Conservation (phyloP, 2,329 filamentous ascomycete genomes). For the Aspergillus sp. region DNA sequence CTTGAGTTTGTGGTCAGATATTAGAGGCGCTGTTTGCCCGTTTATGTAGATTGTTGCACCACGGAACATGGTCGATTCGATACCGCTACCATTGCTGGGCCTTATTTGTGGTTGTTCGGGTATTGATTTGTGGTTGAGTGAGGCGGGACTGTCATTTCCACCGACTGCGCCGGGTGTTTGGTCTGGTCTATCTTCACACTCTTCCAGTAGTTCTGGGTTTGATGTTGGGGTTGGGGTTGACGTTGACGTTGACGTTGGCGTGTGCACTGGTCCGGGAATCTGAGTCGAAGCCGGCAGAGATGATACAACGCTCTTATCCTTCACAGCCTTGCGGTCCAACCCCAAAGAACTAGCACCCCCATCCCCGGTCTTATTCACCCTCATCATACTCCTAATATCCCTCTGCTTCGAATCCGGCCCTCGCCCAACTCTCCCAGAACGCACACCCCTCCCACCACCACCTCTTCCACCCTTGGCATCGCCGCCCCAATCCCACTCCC, state of each 20-base stretch:
- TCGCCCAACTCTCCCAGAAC: neutral
- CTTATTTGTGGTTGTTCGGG: neutral
- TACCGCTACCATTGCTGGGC: neutral
- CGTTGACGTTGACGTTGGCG: too few relatives aligned
- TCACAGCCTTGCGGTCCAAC: too few relatives aligned
- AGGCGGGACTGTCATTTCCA: neutral
- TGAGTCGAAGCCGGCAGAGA: too few relatives aligned
- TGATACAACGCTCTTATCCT: too few relatives aligned
- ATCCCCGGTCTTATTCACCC: slow-evolving; percentile 9
- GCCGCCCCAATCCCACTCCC: slow-evolving; percentile 10
- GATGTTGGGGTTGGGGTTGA: neutral
- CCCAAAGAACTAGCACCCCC: neutral
- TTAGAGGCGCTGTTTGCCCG: slow-evolving; percentile 74
- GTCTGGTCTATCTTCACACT: neutral
- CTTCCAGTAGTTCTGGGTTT: neutral
- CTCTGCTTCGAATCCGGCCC: slow-evolving; percentile 22
- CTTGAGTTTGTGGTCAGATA: slow-evolving; percentile 87
- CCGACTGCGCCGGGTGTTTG: neutral
- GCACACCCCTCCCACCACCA: neutral
- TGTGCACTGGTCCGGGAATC: neutral
- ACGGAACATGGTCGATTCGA: slow-evolving; percentile 58
- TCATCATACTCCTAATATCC: slow-evolving; percentile 42
- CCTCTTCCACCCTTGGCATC: neutral
- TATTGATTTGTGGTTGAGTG: neutral
- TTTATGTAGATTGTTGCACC: slow-evolving; percentile 80